Base-by-base conservation (phyloP, 768 basidiomycete genomes). In the Pseudohyphozyma bogoriensis region DNA sequence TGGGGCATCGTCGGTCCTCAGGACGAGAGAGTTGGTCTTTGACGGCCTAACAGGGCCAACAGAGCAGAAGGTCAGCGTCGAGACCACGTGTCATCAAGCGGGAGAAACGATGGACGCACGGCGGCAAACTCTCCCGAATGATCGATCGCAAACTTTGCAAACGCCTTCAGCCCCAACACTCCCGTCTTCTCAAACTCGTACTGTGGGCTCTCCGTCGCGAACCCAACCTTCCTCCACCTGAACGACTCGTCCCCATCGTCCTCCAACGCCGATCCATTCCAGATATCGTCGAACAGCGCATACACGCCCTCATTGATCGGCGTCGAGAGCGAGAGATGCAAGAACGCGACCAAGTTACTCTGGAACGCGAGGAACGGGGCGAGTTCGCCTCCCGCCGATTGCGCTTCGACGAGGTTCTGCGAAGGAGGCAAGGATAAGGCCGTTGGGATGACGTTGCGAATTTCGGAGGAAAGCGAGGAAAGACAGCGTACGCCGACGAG, bases 341-440 rank as follows among this genome's bases (percentile, higher is more conserved):
- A 81, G 82, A 32, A 88, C 81, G 40, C 86, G 56, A 87, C 77
- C 60, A 89, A 81, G 73, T 88, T 89, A 31, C 86, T 83, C 76
- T 91, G 89, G 73, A 90, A 91, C 71, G 90, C 86, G 57, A 90
- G 78, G 50, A 91, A 85, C 59, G 83, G 85, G 0, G 85, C 83
- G 56, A 89, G 76, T 69, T 90, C 88, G 24, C 46, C 53, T 22
- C 46, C 39, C 9, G 47, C 18, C 1, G 39, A 64, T 88, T 86
- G 51, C 83, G 81, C 66, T 87, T 85, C 33, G 85, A 79, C 11
- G 85, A 83, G 87, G 89, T 90, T 63, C 62, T 63, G 62, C 45
- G 22, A 20, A 1, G 1, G 6, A 28, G 47, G 26, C n/a, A n/a
- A n/a, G n/a, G n/a, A n/a, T n/a, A n/a, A n/a, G n/a, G n/a, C n/a